Conservation (phyloP, 257 asterid genomes). For the Echium plantagineum region DNA sequence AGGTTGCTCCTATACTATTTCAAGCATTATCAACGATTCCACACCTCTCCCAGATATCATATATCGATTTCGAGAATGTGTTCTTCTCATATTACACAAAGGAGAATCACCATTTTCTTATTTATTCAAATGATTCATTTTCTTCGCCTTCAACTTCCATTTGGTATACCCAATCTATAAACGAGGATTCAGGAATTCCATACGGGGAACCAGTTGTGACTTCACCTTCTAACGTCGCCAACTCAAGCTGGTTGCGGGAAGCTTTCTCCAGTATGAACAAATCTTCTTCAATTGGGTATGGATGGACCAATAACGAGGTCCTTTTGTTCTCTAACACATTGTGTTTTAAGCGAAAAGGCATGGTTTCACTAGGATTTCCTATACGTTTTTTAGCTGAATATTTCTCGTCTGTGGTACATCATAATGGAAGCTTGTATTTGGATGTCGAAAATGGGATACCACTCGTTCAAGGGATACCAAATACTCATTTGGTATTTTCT, state of each 20-base stretch:
- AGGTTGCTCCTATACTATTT: no score
- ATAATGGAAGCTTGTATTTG: conserved; percentile 36
- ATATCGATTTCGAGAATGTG: conserved; percentile 35
- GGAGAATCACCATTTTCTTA: conserved; percentile 19
- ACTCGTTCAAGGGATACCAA: conserved; percentile 24
- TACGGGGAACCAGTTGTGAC: conserved; percentile 23
- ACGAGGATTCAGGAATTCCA: conserved; percentile 23
- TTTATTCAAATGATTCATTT: conserved; percentile 58
- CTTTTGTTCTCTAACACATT: conserved; percentile 20
- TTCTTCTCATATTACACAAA: conserved; percentile 30
- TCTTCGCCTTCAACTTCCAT: conserved; percentile 21
- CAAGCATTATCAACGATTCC: no score
- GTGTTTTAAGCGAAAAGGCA: conserved; percentile 19
- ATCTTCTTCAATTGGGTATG: conserved; percentile 28
- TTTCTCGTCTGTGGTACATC: conserved; percentile 10
- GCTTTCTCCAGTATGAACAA: conserved; percentile 26
- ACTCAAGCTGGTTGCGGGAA: conserved; percentile 28
- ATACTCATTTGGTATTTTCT: conserved; percentile 16
- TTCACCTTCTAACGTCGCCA: background rate
- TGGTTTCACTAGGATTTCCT: conserved; percentile 32
- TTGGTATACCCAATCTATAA: conserved; percentile 35
- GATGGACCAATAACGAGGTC: conserved; percentile 24
- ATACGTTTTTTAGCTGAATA: conserved; percentile 20
- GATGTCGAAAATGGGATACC: conserved; percentile 33
- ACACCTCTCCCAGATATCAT: no score